Conservation (phyloP, 2,329 filamentous ascomycete species). For the Phymatotrichopsis omnivora region DNA sequence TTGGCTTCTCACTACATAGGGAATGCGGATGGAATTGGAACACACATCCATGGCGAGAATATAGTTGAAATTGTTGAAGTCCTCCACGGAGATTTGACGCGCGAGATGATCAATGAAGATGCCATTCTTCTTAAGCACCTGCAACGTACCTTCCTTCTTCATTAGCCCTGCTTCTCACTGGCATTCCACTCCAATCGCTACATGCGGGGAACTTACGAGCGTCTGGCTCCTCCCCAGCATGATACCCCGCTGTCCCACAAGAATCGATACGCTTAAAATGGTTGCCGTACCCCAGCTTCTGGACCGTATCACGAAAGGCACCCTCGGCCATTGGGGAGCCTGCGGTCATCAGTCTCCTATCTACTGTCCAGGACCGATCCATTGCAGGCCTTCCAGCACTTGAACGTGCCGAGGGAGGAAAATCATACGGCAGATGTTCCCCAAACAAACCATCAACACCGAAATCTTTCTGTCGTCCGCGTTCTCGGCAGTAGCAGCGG, state of each 20-base stretch:
- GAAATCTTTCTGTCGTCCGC: slow-evolving; percentile 43
- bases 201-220: slow-evolving; percentile 56
- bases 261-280: slow-evolving; percentile 66
- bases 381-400: neutral
- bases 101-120: slow-evolving; percentile 68
- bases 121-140: slow-evolving; percentile 47
- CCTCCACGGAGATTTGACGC: slow-evolving; percentile 44
- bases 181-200: too few species aligned
- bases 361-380: neutral
- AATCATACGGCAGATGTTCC: slow-evolving; percentile 68
- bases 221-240: slow-evolving; percentile 67
- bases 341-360: slow-evolving; percentile 1
- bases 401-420: slow-evolving; percentile 35
- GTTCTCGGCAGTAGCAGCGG: neutral
- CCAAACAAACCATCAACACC: slow-evolving; percentile 89
- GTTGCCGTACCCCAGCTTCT: slow-evolving; percentile 49
- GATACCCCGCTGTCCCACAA: slow-evolving; percentile 73
- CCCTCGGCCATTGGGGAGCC: slow-evolving; percentile 88
- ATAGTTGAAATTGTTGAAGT: slow-evolving; percentile 83
- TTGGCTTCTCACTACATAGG: neutral
- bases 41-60: slow-evolving; percentile 79
- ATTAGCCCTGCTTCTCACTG: too few species aligned
- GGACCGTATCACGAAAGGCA: slow-evolving; percentile 65
- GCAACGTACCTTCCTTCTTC: slow-evolving; percentile 16
- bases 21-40: neutral